These are phyloP conservation scores for Teratosphaeria nubilosa DNA, from an alignment of 2,329 filamentous ascomycete species.

Conservation along the genomic window DNA sequence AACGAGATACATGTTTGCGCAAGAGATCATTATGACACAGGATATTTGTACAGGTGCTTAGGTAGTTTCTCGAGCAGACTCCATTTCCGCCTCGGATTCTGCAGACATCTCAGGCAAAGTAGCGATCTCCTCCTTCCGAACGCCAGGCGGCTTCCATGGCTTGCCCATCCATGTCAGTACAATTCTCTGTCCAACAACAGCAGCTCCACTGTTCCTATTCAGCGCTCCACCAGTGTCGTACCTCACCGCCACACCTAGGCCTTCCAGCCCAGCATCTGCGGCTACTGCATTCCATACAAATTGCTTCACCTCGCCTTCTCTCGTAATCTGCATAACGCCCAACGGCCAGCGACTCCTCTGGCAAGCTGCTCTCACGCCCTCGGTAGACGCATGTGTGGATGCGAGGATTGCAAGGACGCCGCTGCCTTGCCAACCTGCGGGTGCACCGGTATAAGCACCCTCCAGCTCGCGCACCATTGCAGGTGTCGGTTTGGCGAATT, in stretches of 20 bases:
- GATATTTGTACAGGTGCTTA: not conserved
- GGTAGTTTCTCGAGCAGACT: not conserved
- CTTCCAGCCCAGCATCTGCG: conserved; percentile 52
- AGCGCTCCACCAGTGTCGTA: conserved; percentile 5
- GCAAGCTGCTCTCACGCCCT: conserved; percentile 65
- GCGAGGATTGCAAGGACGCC: conserved; percentile 63
- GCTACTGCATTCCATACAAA: conserved; percentile 63
- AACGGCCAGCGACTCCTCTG: conserved; percentile 58
- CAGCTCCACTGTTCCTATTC: conserved; percentile 1
- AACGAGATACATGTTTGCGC: not conserved
- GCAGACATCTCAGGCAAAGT: not conserved
- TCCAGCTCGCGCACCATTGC: conserved; percentile 63
- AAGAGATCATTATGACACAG: not conserved
- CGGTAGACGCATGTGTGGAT: conserved; percentile 59
- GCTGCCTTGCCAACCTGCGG: conserved; percentile 57
- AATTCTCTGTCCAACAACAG: conserved; percentile 11
- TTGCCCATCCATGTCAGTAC: conserved; percentile 21
- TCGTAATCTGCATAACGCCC: conserved; percentile 57
- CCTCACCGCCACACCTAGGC: conserved; percentile 25
- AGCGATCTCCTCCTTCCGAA: not conserved
- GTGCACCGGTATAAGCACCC: conserved; percentile 65
- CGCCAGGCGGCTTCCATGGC: conserved; percentile 7
- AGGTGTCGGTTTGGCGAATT: conserved; percentile 45
- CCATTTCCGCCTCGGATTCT: not conserved
- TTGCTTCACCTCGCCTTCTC: conserved; percentile 49